These are phyloP conservation scores for Cystofilobasidium macerans DNA, from an alignment of 768 basidiomycete genomes.

Conservation along the genomic window DNA sequence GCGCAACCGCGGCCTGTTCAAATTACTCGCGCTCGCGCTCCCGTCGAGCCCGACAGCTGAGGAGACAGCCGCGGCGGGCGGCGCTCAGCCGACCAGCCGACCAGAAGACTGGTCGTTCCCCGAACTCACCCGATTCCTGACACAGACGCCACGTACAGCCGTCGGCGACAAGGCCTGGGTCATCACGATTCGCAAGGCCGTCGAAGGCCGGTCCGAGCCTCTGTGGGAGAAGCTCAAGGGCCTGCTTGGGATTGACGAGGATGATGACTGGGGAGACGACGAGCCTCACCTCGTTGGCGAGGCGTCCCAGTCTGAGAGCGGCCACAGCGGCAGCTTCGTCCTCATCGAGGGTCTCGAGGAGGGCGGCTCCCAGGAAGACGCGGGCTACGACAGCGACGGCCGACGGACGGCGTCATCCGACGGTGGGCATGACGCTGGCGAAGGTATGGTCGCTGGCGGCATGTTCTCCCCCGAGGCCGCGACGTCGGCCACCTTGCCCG, in stretches of 20 bases:
- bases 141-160: background rate
- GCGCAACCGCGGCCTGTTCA: conserved; percentile 18
- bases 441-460: background rate
- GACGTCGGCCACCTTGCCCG: background rate
- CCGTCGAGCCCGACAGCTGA: background rate
- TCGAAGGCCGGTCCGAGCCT: conserved; percentile 18
- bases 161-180: conserved; percentile 16
- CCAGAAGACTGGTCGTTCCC: conserved; percentile 17
- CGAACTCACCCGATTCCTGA: conserved; percentile 3
- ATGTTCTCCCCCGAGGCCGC: conserved; percentile 14
- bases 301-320: background rate
- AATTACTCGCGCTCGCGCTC: conserved; percentile 21
- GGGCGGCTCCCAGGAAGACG: background rate
- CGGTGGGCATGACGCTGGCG: background rate
- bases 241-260: conserved; percentile 23
- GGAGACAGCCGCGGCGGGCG: background rate
- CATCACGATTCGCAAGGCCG: conserved; percentile 1
- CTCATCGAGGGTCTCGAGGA: conserved; percentile 22
- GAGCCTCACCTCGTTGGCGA: conserved; percentile 14
- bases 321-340: background rate
- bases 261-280: conserved; percentile 12
- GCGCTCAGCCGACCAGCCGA: background rate
- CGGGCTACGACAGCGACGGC: background rate
- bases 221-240: conserved; percentile 26
- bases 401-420: background rate